phyloP scores from a whole-genome alignment of 192 early-diverging fungal genomes.

The Coemansia sp. region DNA sequence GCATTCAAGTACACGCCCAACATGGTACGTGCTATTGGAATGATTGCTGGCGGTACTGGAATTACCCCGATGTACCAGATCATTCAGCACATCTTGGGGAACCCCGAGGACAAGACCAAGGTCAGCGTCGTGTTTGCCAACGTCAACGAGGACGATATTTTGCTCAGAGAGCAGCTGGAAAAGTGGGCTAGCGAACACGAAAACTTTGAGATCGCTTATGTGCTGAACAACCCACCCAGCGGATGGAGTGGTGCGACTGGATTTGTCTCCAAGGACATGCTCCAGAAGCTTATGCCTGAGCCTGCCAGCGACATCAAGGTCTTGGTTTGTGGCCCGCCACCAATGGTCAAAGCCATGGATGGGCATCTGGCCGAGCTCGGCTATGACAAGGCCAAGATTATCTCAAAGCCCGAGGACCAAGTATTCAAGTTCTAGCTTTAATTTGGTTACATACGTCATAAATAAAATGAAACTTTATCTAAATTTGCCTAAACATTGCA shows the following conservation, averaged over 20 bases:
- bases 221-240: conserved; percentile 78
- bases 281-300: conserved; percentile 69
- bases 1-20: conserved; percentile 85
- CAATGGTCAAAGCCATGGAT: conserved; percentile 86
- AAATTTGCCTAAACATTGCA: not conserved
- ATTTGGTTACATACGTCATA: not conserved
- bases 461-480: not conserved
- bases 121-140: conserved; percentile 93
- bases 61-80: conserved; percentile 97
- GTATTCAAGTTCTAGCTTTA: conserved; percentile 84
- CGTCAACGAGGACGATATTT: conserved; percentile 85
- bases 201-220: conserved; percentile 80
- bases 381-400: conserved; percentile 72
- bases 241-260: conserved; percentile 85
- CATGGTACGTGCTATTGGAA: conserved; percentile 76
- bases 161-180: conserved; percentile 84
- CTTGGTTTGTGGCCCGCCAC: conserved; percentile 88
- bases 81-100: conserved; percentile 80
- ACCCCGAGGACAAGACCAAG: conserved; percentile 87
- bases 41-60: conserved; percentile 96
- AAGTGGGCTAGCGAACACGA: conserved; percentile 69
- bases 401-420: conserved; percentile 83
- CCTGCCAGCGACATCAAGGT: conserved; percentile 85
- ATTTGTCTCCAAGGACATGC: conserved; percentile 86
- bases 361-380: conserved; percentile 72